Conservation (phyloP, 768 basidiomycete species). For the Rhodotorula diobovata region DNA sequence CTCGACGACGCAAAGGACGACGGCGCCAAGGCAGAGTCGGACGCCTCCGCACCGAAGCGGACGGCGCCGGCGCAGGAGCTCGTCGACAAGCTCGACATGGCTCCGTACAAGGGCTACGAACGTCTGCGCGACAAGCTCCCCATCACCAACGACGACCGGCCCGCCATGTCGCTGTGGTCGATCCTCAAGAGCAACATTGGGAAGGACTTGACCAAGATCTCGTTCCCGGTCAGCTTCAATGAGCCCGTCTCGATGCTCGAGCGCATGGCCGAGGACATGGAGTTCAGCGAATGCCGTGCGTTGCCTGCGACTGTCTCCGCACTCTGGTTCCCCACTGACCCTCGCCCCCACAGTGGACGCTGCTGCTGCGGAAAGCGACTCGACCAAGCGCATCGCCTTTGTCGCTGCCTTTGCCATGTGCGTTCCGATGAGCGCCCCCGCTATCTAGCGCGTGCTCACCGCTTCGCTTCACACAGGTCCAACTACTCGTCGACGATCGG, state of each 20-base stretch:
- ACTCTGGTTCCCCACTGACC: not conserved
- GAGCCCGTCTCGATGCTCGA: slow-evolving; percentile 88
- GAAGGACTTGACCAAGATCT: slow-evolving; percentile 93
- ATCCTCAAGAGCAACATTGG: slow-evolving; percentile 93
- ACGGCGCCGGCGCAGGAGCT: slow-evolving; percentile 18
- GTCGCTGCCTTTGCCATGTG: slow-evolving; percentile 95
- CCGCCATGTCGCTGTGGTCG: slow-evolving; percentile 77
- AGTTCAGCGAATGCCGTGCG: slow-evolving; percentile 86
- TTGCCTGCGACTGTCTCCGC: slow-evolving; percentile 36
- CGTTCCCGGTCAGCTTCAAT: slow-evolving; percentile 67
- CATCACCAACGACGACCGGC: slow-evolving; percentile 69
- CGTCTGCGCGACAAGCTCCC: slow-evolving; percentile 60
- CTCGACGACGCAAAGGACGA: slow-evolving; percentile 60
- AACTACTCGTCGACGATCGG: slow-evolving; percentile 96
- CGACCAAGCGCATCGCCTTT: slow-evolving; percentile 77
- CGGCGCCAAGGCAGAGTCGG: slow-evolving; percentile 53
- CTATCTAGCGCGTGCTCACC: not conserved
- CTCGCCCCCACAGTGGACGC: slow-evolving; percentile 58
- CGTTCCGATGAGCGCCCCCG: not conserved
- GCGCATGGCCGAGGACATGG: slow-evolving; percentile 97
- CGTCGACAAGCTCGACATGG: slow-evolving; percentile 45
- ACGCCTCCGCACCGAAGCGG: slow-evolving; percentile 2
- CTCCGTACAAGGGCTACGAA: slow-evolving; percentile 65
- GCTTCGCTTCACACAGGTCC: not conserved
- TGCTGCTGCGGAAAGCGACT: slow-evolving; percentile 69